phyloP scores from a whole-genome alignment of 768 basidiomycete species.

The Mycena venus region DNA sequence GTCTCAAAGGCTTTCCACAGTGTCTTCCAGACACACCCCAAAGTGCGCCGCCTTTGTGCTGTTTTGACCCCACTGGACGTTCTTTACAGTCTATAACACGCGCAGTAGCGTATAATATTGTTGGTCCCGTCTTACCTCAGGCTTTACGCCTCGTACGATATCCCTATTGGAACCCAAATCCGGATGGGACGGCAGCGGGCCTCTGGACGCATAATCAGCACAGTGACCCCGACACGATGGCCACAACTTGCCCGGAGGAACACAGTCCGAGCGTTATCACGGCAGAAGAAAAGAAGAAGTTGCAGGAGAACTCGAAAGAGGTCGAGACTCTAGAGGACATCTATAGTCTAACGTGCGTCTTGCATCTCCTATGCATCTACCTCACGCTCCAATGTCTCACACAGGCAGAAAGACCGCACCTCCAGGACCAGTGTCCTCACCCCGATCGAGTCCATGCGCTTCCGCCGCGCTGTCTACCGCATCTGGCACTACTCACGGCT shows the following conservation, averaged over 20 bases:
- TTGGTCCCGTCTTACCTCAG: constrained; percentile 42
- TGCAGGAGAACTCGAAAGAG: constrained; percentile 15
- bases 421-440: constrained; percentile 34
- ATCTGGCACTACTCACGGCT: not conserved
- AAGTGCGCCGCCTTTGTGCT: too few relatives aligned
- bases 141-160: too few relatives aligned
- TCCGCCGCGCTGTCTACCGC: constrained; percentile 38
- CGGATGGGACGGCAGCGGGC: too few relatives aligned
- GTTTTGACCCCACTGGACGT: too few relatives aligned
- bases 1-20: too few relatives aligned
- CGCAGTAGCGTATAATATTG: constrained; percentile 43
- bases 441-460: constrained; percentile 37
- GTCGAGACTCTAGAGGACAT: constrained; percentile 34
- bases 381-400: not conserved
- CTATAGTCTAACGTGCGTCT: constrained; percentile 40
- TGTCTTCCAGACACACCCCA: too few relatives aligned
- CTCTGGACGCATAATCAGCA: too few relatives aligned
- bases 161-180: too few relatives aligned
- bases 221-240: constrained; percentile 7
- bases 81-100: too few relatives aligned
- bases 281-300: constrained; percentile 1
- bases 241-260: constrained; percentile 8
- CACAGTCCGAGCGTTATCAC: not conserved
- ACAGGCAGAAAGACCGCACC: not conserved
- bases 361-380: not conserved